Conservation (phyloP, 2,329 filamentous ascomycete species). For the Botrytis cinerea region DNA sequence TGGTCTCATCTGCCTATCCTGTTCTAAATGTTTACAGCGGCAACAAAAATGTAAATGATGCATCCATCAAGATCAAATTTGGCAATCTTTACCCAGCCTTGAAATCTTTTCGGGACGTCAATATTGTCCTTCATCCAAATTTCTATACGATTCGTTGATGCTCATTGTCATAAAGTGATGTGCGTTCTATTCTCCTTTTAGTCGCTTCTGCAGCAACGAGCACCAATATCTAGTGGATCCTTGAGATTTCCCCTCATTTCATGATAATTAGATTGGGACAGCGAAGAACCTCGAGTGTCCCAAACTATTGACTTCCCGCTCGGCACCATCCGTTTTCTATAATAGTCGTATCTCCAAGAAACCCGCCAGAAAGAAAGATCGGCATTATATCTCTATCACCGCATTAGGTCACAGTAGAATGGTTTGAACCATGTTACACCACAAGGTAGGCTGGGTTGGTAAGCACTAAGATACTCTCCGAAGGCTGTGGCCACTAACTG, state of each 20-base stretch:
- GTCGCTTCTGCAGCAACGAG: constrained; percentile 27
- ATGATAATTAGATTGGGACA: constrained; percentile 21
- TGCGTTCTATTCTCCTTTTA: constrained; percentile 26
- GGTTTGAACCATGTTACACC: constrained; percentile 14
- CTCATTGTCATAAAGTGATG: constrained; percentile 7
- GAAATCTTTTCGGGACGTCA: constrained; percentile 2
- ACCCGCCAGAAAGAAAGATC: constrained; percentile 18
- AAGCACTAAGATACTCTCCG: not conserved
- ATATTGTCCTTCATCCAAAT: not conserved
- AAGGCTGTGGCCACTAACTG: not conserved
- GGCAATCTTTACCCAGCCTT: constrained; percentile 5
- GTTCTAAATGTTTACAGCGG: constrained; percentile 13
- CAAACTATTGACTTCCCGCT: constrained; percentile 18
- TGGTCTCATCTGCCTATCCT: constrained; percentile 18
- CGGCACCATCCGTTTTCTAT: constrained; percentile 21
- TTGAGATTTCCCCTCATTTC: constrained; percentile 29
- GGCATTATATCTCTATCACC: constrained; percentile 20
- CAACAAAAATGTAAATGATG: not conserved
- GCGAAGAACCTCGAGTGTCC: constrained; percentile 22
- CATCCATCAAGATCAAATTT: not conserved
- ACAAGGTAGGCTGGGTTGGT: not conserved
- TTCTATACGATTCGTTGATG: not conserved
- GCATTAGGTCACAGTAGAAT: constrained; percentile 11
- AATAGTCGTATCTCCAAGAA: constrained; percentile 17
- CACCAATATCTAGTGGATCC: constrained; percentile 14